These are phyloP conservation scores for Aspergillus ruber DNA, from an alignment of 2,329 filamentous ascomycete genomes.

Conservation along the genomic window DNA sequence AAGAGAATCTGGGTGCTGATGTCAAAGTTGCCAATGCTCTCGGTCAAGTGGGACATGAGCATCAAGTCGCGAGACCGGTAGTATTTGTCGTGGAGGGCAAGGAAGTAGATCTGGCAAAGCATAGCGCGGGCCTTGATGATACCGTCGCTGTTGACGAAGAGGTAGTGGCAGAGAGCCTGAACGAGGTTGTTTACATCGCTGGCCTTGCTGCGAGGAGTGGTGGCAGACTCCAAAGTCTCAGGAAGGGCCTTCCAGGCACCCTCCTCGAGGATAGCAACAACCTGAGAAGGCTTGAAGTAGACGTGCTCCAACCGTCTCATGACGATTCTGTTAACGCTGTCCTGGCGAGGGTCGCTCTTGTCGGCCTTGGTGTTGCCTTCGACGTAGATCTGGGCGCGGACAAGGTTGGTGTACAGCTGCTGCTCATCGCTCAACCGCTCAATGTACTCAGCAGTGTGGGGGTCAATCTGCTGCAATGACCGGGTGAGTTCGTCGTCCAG, in stretches of 20 bases:
- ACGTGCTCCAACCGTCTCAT: slow-evolving; percentile 94
- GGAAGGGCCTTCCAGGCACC: slow-evolving; percentile 83
- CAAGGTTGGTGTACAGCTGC: slow-evolving; percentile 83
- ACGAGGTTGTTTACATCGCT: slow-evolving; percentile 67
- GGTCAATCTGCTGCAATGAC: slow-evolving; percentile 95
- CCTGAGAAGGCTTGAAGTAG: slow-evolving; percentile 97
- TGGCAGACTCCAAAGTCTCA: slow-evolving; percentile 62
- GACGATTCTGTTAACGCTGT: slow-evolving; percentile 83
- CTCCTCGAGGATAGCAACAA: slow-evolving; percentile 89
- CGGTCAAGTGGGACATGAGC: slow-evolving; percentile 98
- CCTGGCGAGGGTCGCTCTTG: slow-evolving; percentile 68
- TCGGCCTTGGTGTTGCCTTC: slow-evolving; percentile 68
- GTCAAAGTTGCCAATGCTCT: slow-evolving; percentile 94
- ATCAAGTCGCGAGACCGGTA: slow-evolving; percentile 98
- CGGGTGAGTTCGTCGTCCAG: slow-evolving; percentile 95
- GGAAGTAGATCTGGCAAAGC: slow-evolving; percentile 98
- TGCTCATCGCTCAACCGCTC: slow-evolving; percentile 89
- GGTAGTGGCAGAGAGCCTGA: slow-evolving; percentile 84
- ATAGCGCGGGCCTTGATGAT: slow-evolving; percentile 95
- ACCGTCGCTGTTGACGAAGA: slow-evolving; percentile 89
- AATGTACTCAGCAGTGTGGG: slow-evolving; percentile 97
- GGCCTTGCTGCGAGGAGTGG: slow-evolving; percentile 66
- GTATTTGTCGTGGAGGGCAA: slow-evolving; percentile 95
- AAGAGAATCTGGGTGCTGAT: slow-evolving; percentile 96
- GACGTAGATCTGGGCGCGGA: slow-evolving; percentile 81